Conservation (phyloP, 2,329 filamentous ascomycete species). For the Aspergillus amoenus region DNA sequence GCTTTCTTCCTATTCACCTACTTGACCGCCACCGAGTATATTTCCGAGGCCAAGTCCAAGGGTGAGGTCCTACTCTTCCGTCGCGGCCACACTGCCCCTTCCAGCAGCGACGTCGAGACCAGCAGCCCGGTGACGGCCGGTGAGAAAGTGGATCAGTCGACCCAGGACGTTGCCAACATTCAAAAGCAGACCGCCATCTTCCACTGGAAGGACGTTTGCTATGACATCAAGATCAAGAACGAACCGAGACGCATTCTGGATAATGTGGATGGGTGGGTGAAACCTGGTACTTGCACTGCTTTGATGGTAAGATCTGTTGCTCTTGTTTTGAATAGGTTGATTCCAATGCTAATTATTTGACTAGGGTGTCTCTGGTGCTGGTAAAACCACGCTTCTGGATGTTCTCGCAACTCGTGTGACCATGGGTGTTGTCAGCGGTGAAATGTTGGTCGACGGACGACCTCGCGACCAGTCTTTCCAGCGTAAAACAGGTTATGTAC, state of each 20-base stretch:
- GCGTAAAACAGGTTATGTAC: conserved; percentile 87
- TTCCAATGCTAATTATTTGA: conserved; percentile 16
- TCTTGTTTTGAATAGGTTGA: conserved; percentile 26
- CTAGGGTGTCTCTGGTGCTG: conserved; percentile 78
- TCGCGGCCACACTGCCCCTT: conserved; percentile 60
- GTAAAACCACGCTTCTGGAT: conserved; percentile 88
- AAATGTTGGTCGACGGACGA: conserved; percentile 78
- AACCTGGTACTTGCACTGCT: conserved; percentile 84
- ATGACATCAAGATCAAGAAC: conserved; percentile 76
- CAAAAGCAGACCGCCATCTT: conserved; percentile 73
- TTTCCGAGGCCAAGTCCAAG: conserved; percentile 68
- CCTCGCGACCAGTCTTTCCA: conserved; percentile 80
- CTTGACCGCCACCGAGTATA: conserved; percentile 63
- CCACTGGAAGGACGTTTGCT: conserved; percentile 83
- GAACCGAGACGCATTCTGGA: conserved; percentile 75
- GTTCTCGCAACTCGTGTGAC: conserved; percentile 81
- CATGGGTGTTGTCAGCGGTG: conserved; percentile 83
- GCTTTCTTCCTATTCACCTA: conserved; percentile 63
- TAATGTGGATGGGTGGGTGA: conserved; percentile 88
- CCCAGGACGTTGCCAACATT: conserved; percentile 41
- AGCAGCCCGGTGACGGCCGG: conserved; percentile 23
- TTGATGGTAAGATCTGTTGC: conserved; percentile 61
- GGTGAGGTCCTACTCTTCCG: conserved; percentile 75
- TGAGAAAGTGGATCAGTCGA: conserved; percentile 34
- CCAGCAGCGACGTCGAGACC: conserved; percentile 30